Percentiles rank a stretch among this genome's conserved stretches.
These are phyloP conservation scores for Fusarium tuaranense DNA, from an alignment of 2,329 filamentous ascomycete species.

Conservation along the genomic window DNA sequence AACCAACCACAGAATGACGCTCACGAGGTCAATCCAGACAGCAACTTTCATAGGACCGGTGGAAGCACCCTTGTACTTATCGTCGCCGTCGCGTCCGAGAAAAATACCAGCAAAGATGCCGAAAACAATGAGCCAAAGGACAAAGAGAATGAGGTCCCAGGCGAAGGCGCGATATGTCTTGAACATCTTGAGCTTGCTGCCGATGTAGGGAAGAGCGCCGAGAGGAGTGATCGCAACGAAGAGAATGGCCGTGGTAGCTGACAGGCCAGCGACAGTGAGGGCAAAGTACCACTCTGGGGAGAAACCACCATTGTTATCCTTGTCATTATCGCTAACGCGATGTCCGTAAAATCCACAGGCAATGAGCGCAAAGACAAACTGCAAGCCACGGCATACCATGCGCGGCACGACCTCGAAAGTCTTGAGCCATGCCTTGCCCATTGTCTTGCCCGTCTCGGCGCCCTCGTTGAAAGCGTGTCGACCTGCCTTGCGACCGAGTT, in stretches of 20 bases:
- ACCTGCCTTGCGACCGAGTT: conserved; percentile 49
- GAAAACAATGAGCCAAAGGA: conserved; percentile 74
- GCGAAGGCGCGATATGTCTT: conserved; percentile 58
- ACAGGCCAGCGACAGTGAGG: conserved; percentile 66
- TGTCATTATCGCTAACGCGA: conserved; percentile 60
- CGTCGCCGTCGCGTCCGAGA: conserved; percentile 68
- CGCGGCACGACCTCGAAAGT: conserved; percentile 62
- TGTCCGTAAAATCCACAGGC: conserved; percentile 76
- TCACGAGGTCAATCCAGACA: conserved; percentile 78
- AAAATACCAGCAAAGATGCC: conserved; percentile 80
- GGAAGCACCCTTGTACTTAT: conserved; percentile 58
- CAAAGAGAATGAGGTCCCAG: conserved; percentile 58
- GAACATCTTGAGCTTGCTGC: conserved; percentile 48
- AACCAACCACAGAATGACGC: conserved; percentile 73
- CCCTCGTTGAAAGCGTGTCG: conserved; percentile 50
- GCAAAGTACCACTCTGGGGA: conserved; percentile 74
- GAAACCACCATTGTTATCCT: conserved; percentile 52
- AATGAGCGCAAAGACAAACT: conserved; percentile 77
- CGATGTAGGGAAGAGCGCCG: conserved; percentile 48
- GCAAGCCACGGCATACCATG: conserved; percentile 70
- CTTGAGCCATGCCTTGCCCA: conserved; percentile 59
- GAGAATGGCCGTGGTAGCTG: conserved; percentile 62
- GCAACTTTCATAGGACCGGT: conserved; percentile 73
- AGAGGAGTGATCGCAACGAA: conserved; percentile 55
- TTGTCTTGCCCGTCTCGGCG: conserved; percentile 53